phyloP scores from a whole-genome alignment of 176 grass and related monocot species.

The Paspalum notatum region DNA sequence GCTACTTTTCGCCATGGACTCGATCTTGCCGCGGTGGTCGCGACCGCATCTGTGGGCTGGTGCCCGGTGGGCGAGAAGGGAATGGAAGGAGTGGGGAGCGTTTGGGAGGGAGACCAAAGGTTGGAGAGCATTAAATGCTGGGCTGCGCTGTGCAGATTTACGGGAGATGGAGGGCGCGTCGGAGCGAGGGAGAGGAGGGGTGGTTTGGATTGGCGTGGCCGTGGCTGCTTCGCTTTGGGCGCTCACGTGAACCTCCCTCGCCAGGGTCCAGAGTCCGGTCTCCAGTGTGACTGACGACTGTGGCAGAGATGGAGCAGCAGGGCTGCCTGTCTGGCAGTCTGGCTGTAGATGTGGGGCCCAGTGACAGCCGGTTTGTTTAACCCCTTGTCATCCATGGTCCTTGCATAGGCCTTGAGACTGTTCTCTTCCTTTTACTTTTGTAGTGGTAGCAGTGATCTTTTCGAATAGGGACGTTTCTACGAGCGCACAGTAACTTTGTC shows the following conservation, averaged over 20 bases:
- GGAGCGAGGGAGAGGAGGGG: not conserved
- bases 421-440: not conserved
- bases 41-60: conserved; percentile 30
- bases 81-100: not conserved
- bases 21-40: not conserved
- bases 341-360: conserved; percentile 28
- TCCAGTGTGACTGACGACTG: conserved; percentile 31
- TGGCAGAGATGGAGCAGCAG: conserved; percentile 26
- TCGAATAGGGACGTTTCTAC: not conserved
- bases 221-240: conserved; percentile 30
- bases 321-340: conserved; percentile 14
- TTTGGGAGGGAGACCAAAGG: conserved; percentile 23
- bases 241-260: conserved; percentile 54
- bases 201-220: not conserved
- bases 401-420: not conserved
- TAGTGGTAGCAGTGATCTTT: not conserved
- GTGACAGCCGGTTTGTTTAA: conserved; percentile 23
- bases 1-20: conserved; percentile 34
- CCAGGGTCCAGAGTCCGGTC: not conserved
- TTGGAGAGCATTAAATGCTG: conserved; percentile 54
- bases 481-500: not conserved
- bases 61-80: not conserved
- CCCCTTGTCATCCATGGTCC: conserved; percentile 32
- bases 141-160: conserved; percentile 54
- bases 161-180: conserved; percentile 11